These are phyloP conservation scores for Pyrus betulifolia DNA, from an alignment of 306 rosid species.

Conservation along the genomic window DNA sequence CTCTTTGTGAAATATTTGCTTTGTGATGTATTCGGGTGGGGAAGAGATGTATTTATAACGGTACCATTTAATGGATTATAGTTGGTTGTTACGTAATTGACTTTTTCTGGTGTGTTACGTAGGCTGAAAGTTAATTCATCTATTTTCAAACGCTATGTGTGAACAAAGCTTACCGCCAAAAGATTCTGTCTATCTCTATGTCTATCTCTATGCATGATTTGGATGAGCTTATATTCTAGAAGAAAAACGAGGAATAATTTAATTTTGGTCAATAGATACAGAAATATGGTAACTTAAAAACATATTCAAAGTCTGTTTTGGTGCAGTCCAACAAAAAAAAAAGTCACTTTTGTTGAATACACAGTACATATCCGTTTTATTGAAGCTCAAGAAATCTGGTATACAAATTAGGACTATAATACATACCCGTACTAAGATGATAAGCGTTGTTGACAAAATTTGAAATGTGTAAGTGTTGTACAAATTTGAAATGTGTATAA, in stretches of 20 bases:
- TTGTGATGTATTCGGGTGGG: neutral
- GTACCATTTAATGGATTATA: neutral
- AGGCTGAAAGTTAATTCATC: neutral
- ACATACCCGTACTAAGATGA: neutral
- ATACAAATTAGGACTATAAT: neutral
- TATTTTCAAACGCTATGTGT: neutral
- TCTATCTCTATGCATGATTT: neutral
- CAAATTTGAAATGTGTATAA: too few species aligned
- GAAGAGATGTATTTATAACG: neutral
- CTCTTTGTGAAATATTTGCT: neutral
- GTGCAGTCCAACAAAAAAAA: neutral
- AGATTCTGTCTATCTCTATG: neutral
- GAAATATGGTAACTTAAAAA: neutral
- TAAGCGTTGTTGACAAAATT: neutral
- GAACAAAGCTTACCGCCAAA: neutral
- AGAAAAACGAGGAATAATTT: neutral
- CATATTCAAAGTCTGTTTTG: neutral
- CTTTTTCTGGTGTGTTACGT: neutral
- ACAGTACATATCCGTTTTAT: neutral
- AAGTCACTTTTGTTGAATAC: neutral
- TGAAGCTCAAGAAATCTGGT: neutral
- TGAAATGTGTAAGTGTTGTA: neutral
- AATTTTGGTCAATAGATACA: neutral
- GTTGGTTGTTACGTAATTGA: neutral
- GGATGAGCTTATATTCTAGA: neutral